Percentiles rank a stretch among this genome's conserved stretches.
Conservation (phyloP, 805 yeast species). For the Wickerhamiella hasegawae region DNA sequence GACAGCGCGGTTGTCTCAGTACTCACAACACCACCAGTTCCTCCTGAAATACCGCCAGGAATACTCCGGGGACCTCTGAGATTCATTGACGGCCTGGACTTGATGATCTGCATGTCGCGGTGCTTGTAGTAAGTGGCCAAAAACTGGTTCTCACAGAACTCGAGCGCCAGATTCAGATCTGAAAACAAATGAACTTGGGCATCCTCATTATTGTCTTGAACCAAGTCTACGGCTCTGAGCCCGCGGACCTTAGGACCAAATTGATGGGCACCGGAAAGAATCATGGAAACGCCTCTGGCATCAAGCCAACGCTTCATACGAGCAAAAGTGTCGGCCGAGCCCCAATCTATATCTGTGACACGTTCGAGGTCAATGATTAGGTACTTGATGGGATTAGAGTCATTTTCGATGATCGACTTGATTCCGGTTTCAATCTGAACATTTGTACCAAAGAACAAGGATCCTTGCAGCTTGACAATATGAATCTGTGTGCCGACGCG, state of each 20-base stretch:
- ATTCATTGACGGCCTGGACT: no score
- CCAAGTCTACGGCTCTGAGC: constrained; percentile 68
- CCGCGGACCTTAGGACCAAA: constrained; percentile 53
- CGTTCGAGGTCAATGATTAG: constrained; percentile 72
- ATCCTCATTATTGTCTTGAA: constrained; percentile 33
- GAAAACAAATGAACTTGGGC: constrained; percentile 44
- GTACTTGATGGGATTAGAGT: constrained; percentile 62
- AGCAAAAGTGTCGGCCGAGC: constrained; percentile 92
- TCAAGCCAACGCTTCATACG: constrained; percentile 65
- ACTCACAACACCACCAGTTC: neutral
- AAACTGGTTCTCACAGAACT: constrained; percentile 93
- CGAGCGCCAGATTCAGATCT: constrained; percentile 73
- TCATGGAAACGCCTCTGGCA: constrained; percentile 51
- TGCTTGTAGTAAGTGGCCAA: constrained; percentile 41
- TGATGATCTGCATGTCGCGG: constrained; percentile 11
- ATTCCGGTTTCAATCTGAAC: constrained; percentile 75
- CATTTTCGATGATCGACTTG: constrained; percentile 25
- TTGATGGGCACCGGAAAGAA: constrained; percentile 62
- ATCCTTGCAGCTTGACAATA: constrained; percentile 72
- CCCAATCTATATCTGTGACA: constrained; percentile 68
- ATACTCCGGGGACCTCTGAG: neutral
- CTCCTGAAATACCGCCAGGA: neutral
- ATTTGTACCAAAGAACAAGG: constrained; percentile 87
- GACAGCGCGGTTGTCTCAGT: neutral
- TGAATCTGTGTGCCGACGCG: constrained; percentile 85